Percentiles rank a stretch among this genome's conserved stretches.
These are phyloP conservation scores for Excoecaria cochinchinensis DNA, from an alignment of 345 rosid genomes.

Conservation along the genomic window DNA sequence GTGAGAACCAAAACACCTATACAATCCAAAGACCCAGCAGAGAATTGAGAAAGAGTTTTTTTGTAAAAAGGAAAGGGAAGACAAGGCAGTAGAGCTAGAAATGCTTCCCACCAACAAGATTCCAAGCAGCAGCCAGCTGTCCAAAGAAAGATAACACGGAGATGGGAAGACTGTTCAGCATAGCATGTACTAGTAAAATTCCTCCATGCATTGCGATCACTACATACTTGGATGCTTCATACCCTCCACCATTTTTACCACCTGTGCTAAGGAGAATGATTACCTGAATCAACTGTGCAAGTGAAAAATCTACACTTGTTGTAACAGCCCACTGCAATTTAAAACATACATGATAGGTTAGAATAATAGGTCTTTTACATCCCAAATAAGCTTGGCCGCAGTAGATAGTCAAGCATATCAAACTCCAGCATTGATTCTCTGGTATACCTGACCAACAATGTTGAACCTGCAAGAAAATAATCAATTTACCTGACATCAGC, in stretches of 20 bases:
- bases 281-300: conserved; percentile 66
- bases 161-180: conserved; percentile 83
- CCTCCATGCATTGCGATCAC: conserved; percentile 78
- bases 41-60: not conserved
- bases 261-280: conserved; percentile 88
- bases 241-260: conserved; percentile 92
- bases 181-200: conserved; percentile 69
- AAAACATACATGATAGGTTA: conserved; percentile 18
- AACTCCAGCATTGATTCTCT: conserved; percentile 12
- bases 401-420: conserved; percentile 1
- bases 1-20: conserved; percentile 77
- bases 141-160: conserved; percentile 76
- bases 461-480: conserved; percentile 73
- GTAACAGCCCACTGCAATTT: conserved; percentile 90
- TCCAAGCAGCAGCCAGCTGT: conserved; percentile 92
- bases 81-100: conserved; percentile 5
- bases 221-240: conserved; percentile 74
- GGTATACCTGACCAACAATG: conserved; percentile 84
- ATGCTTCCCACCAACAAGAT: conserved; percentile 58
- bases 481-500: conserved; percentile 24
- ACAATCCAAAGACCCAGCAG: conserved; percentile 16
- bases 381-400: not conserved
- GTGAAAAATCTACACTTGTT: conserved; percentile 63
- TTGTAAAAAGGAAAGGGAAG: not conserved
- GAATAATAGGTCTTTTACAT: conserved; percentile 18